These are phyloP conservation scores for Sideroxylon spinosum DNA, from an alignment of 179 eudicot genomes.

Conservation along the genomic window DNA sequence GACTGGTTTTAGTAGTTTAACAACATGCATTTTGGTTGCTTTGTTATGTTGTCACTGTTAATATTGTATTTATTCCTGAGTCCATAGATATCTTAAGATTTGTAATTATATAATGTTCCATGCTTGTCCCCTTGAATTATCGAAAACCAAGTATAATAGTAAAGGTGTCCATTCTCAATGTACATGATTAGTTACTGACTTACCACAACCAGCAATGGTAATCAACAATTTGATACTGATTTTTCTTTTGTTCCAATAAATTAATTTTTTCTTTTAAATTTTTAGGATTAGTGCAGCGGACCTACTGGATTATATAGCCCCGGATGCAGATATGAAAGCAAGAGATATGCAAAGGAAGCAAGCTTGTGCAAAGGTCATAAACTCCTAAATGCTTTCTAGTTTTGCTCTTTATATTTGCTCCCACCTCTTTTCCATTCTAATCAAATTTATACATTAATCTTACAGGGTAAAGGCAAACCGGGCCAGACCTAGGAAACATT, in stretches of 20 bases:
- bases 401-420: not conserved
- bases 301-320: slow-evolving; percentile 82
- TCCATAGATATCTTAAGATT: not conserved
- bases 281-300: slow-evolving; percentile 73
- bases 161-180: slow-evolving; percentile 6
- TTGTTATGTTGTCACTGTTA: not conserved
- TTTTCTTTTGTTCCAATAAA: no score
- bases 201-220: not conserved
- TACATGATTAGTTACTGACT: not conserved
- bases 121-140: not conserved
- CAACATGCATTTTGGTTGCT: not conserved
- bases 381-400: not conserved
- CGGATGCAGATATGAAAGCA: slow-evolving; percentile 78
- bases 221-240: no score
- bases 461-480: slow-evolving; percentile 67
- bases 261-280: no score
- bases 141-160: not conserved
- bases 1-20: not conserved
- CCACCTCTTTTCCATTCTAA: slow-evolving; percentile 1
- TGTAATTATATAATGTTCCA: not conserved
- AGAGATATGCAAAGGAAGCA: slow-evolving; percentile 89
- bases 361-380: slow-evolving; percentile 81
- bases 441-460: slow-evolving; percentile 7
- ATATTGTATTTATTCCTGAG: not conserved
- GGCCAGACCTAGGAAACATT: slow-evolving; percentile 44